phyloP scores from a whole-genome alignment of 805 yeast species.

The Saccharomycopsis schoenii region DNA sequence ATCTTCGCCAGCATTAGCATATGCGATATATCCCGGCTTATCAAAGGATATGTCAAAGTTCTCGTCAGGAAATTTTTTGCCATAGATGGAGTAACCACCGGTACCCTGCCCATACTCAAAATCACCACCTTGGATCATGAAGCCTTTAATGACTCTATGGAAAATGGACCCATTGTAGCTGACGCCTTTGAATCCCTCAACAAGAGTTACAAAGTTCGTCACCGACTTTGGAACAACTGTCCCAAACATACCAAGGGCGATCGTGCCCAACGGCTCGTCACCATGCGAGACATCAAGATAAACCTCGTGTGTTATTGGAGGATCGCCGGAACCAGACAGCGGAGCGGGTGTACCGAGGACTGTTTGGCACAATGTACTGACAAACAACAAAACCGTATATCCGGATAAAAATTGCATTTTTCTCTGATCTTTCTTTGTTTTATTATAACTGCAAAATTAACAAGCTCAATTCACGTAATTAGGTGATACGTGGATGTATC shows the following conservation, averaged over 20 bases:
- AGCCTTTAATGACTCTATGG: conserved; percentile 64
- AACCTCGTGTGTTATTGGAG: conserved; percentile 39
- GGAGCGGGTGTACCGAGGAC: neutral
- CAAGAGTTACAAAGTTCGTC: conserved; percentile 44
- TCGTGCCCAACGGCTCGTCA: conserved; percentile 28
- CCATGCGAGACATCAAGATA: conserved; percentile 31
- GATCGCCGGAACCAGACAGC: conserved; percentile 27
- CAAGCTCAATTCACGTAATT: too few species aligned
- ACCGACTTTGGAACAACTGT: conserved; percentile 55
- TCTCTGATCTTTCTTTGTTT: neutral
- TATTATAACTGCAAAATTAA: too few species aligned
- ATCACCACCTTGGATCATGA: conserved; percentile 87
- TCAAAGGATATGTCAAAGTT: conserved; percentile 59
- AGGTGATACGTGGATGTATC: too few species aligned
- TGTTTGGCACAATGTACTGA: neutral
- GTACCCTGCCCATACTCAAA: conserved; percentile 54
- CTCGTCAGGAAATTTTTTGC: conserved; percentile 67
- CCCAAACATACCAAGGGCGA: conserved; percentile 58
- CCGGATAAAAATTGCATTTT: neutral
- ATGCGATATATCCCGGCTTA: conserved; percentile 57
- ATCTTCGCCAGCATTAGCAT: conserved; percentile 64
- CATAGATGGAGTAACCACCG: conserved; percentile 78
- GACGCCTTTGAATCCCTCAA: conserved; percentile 33
- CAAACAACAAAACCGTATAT: neutral
- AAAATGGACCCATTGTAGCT: conserved; percentile 53